Evolutionary conservation across 1,284 basidiomycete genomes (phyloP).

Genomic region (Phylloboletellus chloephorus): DNA sequence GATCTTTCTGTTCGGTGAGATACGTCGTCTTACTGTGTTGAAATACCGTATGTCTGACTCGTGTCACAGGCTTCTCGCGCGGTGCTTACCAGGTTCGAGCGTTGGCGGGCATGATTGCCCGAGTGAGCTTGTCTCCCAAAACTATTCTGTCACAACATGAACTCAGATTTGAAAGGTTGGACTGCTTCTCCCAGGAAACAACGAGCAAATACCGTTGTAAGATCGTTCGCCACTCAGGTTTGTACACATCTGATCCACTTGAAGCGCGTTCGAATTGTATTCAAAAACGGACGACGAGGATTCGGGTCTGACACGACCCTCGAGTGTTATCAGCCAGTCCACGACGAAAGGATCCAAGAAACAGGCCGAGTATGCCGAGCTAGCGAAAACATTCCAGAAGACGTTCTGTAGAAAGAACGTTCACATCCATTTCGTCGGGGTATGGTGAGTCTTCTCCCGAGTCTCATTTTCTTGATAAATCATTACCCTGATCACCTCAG

Average conservation of each 20-base stretch:
- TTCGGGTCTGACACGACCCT: constrained; percentile 5
- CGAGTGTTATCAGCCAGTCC: constrained; percentile 15
- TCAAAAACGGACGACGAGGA: constrained; percentile 19
- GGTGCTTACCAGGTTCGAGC: constrained; percentile 38
- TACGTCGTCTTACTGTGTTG: background rate
- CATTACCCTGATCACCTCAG: constrained; percentile 10
- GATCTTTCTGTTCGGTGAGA: constrained; percentile 34
- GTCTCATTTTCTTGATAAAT: background rate
- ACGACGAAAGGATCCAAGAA: constrained; percentile 13
- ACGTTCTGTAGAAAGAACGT: constrained; percentile 26
- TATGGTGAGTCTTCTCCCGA: constrained; percentile 25
- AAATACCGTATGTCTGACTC: background rate
- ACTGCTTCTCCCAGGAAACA: constrained; percentile 33
- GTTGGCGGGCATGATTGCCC: constrained; percentile 35
- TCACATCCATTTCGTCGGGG: constrained; percentile 36
- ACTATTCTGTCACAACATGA: background rate
- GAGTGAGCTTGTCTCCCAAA: constrained; percentile 16
- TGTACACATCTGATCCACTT: constrained; percentile 2
- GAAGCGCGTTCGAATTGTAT: constrained; percentile 30
- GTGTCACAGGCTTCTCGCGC: constrained; percentile 33
- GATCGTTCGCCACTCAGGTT: background rate
- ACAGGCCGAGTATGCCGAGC: constrained; percentile 5
- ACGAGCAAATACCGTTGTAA: constrained; percentile 37
- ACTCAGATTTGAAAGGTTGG: constrained; percentile 28
- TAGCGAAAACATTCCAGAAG: constrained; percentile 23